Percentiles rank a stretch among this genome's conserved stretches.
Conservation (phyloP, 495 filamentous ascomycete genomes). For the Neurospora hispaniola region DNA sequence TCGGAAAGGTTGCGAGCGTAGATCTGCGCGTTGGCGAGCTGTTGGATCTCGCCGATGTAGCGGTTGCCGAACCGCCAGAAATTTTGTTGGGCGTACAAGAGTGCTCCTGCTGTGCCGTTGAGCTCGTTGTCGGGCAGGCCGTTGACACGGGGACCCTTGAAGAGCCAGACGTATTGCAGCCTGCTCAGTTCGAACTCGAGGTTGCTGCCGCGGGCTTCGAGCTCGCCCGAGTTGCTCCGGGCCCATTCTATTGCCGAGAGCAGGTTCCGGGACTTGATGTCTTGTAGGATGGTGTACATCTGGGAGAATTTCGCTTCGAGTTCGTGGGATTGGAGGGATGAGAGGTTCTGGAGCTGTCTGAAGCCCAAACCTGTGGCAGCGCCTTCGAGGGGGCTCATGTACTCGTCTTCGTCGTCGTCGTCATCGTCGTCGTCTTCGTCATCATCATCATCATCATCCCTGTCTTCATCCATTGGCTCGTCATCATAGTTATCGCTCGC, state of each 20-base stretch:
- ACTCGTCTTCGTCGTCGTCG: slow-evolving; percentile 1
- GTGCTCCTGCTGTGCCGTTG: slow-evolving; percentile 41
- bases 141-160: slow-evolving; percentile 38
- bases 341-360: slow-evolving; percentile 31
- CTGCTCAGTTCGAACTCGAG: slow-evolving; percentile 89
- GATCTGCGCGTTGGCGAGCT: slow-evolving; percentile 65
- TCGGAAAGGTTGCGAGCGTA: slow-evolving; percentile 55
- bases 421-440: neutral
- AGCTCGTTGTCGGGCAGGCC: slow-evolving; percentile 32
- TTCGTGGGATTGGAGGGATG: slow-evolving; percentile 49
- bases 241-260: slow-evolving; percentile 83
- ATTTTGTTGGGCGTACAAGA: slow-evolving; percentile 56
- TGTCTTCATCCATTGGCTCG: slow-evolving; percentile 22
- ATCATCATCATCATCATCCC: slow-evolving; percentile 3
- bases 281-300: slow-evolving; percentile 83
- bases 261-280: slow-evolving; percentile 64
- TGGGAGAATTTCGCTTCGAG: slow-evolving; percentile 72
- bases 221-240: slow-evolving; percentile 48
- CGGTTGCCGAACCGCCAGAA: slow-evolving; percentile 51
- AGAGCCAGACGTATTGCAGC: slow-evolving; percentile 79
- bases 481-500: slow-evolving; percentile 1
- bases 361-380: neutral
- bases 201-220: slow-evolving; percentile 80
- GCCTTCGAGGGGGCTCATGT: neutral
- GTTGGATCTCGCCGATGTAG: slow-evolving; percentile 64